Evolutionary conservation across 768 basidiomycete species (phyloP).

Genomic region (Rhizopogon sp.): DNA sequence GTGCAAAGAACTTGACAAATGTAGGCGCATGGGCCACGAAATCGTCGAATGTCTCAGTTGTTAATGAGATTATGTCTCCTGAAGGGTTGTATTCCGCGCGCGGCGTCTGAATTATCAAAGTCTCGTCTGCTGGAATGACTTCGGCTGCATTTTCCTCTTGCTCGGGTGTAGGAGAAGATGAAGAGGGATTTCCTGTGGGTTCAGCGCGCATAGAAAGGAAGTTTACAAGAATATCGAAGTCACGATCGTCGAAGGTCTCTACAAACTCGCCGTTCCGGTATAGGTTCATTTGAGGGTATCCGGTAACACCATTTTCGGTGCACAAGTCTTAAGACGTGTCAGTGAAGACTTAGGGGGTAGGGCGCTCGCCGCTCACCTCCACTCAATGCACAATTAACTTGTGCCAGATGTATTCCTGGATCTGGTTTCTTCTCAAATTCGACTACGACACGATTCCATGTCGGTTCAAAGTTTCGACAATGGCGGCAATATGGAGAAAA

Average conservation of each 20-base stretch:
- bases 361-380: slow-evolving; percentile 50
- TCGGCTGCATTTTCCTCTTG: slow-evolving; percentile 1
- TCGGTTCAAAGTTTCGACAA: slow-evolving; percentile 75
- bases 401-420: slow-evolving; percentile 56
- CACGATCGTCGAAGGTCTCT: slow-evolving; percentile 54
- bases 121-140: slow-evolving; percentile 3
- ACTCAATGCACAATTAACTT: slow-evolving; percentile 74
- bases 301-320: slow-evolving; percentile 55
- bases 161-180: slow-evolving; percentile 3
- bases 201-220: slow-evolving; percentile 48
- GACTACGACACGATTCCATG: slow-evolving; percentile 67
- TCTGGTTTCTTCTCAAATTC: slow-evolving; percentile 39
- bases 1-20: slow-evolving; percentile 84
- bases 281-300: slow-evolving; percentile 75
- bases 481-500: slow-evolving; percentile 85
- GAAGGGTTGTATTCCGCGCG: slow-evolving; percentile 17
- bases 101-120: slow-evolving; percentile 11
- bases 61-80: slow-evolving; percentile 20
- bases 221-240: slow-evolving; percentile 45
- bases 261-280: slow-evolving; percentile 62
- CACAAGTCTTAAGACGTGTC: slow-evolving; percentile 61
- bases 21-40: slow-evolving; percentile 42
- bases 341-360: neutral
- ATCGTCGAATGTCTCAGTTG: slow-evolving; percentile 31
- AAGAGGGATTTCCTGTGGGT: slow-evolving; percentile 12